Evolutionary conservation across 495 filamentous ascomycete genomes (phyloP), one percentile per base, ranked within the genome.

Genomic region (Xylaria acuta): DNA sequence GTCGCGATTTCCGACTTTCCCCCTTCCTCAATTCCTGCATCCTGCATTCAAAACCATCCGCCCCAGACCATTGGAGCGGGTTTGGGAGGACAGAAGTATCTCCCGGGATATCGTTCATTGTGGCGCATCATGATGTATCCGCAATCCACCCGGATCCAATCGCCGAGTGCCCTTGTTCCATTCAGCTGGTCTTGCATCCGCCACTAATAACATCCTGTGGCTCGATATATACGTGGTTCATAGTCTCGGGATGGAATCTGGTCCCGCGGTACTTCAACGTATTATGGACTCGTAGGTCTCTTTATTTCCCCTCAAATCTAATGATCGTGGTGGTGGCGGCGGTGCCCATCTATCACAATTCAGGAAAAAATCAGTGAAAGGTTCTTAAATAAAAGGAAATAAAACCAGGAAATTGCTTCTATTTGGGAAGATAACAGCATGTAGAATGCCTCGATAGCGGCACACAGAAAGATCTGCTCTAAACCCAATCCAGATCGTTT

Each of bases 331-430:
- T 63, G 78, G 76, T 73, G 80, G 60, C 75, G 80, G 40, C 72
- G 77, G 66, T 71, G 77, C 58, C 74, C 77, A 79, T 82, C 81
- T 82, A 74, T 82, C 75, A 81, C 79, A 76, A 71, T 73, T 27
- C 34, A 67, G 67, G 64, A 68, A 54, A 75, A 27, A 40, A 81
- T 78, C 77, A 80, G 77, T 73, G 72, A 76, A 53, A 75, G 40
- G 71, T 69, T 73, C 73, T 71, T 73, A 62, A 75, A 30, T 69
- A 43, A 20, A n/a, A 51, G 51, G 62, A 36, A 75, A 69, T 65
- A 51, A 62, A 67, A 70, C 63, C 59, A 53, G 63, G 49, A 70
- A 70, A 72, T 53, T 71, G 63, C 63, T 72, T 71, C 70, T 79
- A 79, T 75, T 43, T 64, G n/a, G 38, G 11, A 18, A 64, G 9